Percentiles rank a stretch among this genome's conserved stretches.
Conservation (phyloP, 805 yeast genomes). For the Debaryomyces tyrocola region DNA sequence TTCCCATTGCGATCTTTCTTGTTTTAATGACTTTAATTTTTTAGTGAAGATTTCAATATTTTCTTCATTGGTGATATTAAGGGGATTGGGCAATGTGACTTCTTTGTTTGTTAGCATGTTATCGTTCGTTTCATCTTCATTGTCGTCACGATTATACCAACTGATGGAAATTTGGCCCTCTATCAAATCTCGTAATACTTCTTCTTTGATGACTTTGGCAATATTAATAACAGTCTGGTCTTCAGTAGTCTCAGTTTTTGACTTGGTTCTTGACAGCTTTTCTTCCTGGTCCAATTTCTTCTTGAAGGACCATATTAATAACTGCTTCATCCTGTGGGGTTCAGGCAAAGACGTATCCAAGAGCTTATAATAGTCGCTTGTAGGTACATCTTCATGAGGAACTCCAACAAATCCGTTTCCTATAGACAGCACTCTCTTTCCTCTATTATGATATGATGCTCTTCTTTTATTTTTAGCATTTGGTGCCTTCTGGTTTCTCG, state of each 20-base stretch:
- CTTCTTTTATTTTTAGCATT: conserved; percentile 34
- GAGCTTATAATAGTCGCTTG: conserved; percentile 58
- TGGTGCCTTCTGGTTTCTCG: background rate
- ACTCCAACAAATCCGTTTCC: conserved; percentile 70
- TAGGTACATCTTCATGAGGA: conserved; percentile 63
- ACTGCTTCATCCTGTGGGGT: conserved; percentile 70
- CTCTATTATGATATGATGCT: conserved; percentile 57
- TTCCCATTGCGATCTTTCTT: conserved; percentile 52
- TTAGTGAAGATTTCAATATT: conserved; percentile 47
- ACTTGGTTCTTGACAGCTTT: conserved; percentile 10
- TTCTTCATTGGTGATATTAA: conserved; percentile 51
- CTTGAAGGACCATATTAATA: conserved; percentile 67
- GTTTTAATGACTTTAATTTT: conserved; percentile 43
- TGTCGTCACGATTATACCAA: conserved; percentile 57
- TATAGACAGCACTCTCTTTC: conserved; percentile 70
- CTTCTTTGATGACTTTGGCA: conserved; percentile 66
- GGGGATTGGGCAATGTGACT: conserved; percentile 55
- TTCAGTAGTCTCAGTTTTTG: conserved; percentile 26
- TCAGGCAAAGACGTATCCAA: conserved; percentile 63
- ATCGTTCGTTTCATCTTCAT: conserved; percentile 18
- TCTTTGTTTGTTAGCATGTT: conserved; percentile 22
- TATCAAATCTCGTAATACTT: conserved; percentile 55
- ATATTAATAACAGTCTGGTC: conserved; percentile 47
- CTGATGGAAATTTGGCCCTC: conserved; percentile 62
- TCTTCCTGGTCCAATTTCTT: conserved; percentile 41